Base-by-base conservation (phyloP, 768 basidiomycete species). In the Panellus pusillus region DNA sequence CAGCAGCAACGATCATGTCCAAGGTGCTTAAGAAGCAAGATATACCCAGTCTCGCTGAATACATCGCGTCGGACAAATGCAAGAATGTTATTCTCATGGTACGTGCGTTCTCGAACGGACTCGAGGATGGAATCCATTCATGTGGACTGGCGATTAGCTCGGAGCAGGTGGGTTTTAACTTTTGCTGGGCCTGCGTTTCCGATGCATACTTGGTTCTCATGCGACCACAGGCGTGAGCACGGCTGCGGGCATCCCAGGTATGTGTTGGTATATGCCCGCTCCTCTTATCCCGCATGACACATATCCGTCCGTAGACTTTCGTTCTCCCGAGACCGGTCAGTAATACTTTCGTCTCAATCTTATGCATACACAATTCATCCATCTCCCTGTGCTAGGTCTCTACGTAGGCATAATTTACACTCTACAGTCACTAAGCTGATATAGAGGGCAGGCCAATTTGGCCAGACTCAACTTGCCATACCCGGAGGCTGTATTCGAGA, bases 401-500 rank as follows among this genome's bases (percentile, higher is more conserved):
- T 83, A 84, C 61, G 83, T 82, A 54, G 64, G 77, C 65, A 37
- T 35, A 9, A 47, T 44, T 29, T 28, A 35, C 15, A 24, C 35
- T 28, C 19, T 41, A 14, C 20, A 13, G 1, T 13, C 13, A 24
- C 42, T 27, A 19, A 42, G 19, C 37, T 24, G 8, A 31, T 29
- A 53, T 17, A 24, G 32, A 43, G 24, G 42, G 65, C 14, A 93
- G 90, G 81, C 88, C 11, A 91, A 93, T 64, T 78, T 92, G 29
- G 82, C 85, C 24, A 76, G 84, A 57, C 70, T 93, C 39, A 87
- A 87, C 15, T 78, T 93, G 13, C 94, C 93, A n/a, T 84, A 89
- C 63, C 93, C 95, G 0, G 95, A 98, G 63, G 95, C 95, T 0
- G 94, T 98, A 28, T 98, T 98, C 63, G 91, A 98, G 61, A 88